Evolutionary conservation across 2,329 filamentous ascomycete genomes (phyloP).

Genomic region (Fonsecaea erecta): DNA sequence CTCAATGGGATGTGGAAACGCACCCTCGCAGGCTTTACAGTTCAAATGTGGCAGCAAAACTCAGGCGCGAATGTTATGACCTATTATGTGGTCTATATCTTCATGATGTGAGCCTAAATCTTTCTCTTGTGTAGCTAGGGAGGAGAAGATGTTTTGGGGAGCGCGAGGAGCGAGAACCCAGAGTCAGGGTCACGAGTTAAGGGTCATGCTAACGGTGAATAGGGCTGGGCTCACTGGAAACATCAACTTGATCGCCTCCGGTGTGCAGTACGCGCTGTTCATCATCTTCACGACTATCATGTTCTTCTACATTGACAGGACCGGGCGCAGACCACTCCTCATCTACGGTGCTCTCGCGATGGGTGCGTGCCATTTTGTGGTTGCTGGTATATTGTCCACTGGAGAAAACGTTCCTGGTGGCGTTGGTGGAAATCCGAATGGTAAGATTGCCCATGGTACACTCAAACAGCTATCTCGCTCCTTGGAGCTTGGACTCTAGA

Average conservation of each 20-base stretch:
- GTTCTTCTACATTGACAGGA: slow-evolving; percentile 50
- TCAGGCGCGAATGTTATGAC: slow-evolving; percentile 49
- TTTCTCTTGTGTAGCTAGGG: too few relatives aligned
- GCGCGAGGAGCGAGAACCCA: too few relatives aligned
- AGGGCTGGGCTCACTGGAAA: slow-evolving; percentile 47
- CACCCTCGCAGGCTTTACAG: slow-evolving; percentile 60
- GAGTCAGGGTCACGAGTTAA: background rate
- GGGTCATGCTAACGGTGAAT: slow-evolving; percentile 36
- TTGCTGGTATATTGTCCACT: slow-evolving; percentile 52
- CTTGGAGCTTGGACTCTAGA: too few relatives aligned
- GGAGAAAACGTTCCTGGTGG: slow-evolving; percentile 51
- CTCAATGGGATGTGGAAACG: slow-evolving; percentile 64
- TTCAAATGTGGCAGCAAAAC: slow-evolving; percentile 63
- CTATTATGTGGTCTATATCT: slow-evolving; percentile 29
- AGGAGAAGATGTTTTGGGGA: too few relatives aligned
- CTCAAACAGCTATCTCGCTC: background rate
- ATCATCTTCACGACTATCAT: slow-evolving; percentile 41
- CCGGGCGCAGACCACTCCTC: slow-evolving; percentile 54
- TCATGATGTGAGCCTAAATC: background rate
- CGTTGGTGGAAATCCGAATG: slow-evolving; percentile 56
- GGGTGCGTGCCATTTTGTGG: slow-evolving; percentile 54
- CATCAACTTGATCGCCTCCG: slow-evolving; percentile 42
- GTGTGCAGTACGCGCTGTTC: slow-evolving; percentile 43
- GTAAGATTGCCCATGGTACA: background rate
- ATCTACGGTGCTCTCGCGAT: slow-evolving; percentile 53